Evolutionary conservation across 306 rosid genomes (phyloP), one percentile per base, ranked within the genome.

Genomic region (Dicorynia guianensis): DNA sequence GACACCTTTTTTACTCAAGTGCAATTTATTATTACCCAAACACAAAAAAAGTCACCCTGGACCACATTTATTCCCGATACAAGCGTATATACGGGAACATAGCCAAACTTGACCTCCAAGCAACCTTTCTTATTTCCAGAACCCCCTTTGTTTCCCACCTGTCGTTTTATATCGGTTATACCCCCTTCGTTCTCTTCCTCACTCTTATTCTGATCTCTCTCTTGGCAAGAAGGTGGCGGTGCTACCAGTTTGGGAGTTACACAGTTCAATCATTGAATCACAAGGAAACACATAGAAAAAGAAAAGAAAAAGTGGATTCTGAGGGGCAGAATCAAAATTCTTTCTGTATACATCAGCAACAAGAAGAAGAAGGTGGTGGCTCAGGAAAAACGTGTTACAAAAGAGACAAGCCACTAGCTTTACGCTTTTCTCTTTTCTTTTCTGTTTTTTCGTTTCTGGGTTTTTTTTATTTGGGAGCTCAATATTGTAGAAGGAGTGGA

Each of bases 81-180:
- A 76, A 43, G 80, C 80, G 85, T 75, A 83, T 71, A 75, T 76
- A 88, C 84, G 55, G 61, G 46, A 88, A 70, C 77, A 71, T 54
- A 80, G 59, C 87, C 86, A 81, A 81, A 88, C 97, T 80, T 92
- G 84, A 17, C 46, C 64, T 61, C 61, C 90, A 90, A 85, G 97
- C 84, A 86, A 86, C 74, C 82, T 53, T 71, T 61, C 25, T 85
- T 77, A 83, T 86, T 76, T 81, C 63, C 80, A 69, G 74, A 80
- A 52, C 62, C 74, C 38, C 59, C 30, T 80, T 65, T 63, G 12
- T 18, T 64, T 39, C 36, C 49, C 13, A 15, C 57, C 46, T 56
- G 79, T 74, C 44, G 43, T 81, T 76, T 25, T 25, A 25, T 63
- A 6, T 75, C n/a, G n/a, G 5, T 64, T 72, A 61, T 47, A 52